These are phyloP conservation scores for Colletotrichum plurivorum DNA, from an alignment of 2,329 filamentous ascomycete genomes.

Conservation along the genomic window DNA sequence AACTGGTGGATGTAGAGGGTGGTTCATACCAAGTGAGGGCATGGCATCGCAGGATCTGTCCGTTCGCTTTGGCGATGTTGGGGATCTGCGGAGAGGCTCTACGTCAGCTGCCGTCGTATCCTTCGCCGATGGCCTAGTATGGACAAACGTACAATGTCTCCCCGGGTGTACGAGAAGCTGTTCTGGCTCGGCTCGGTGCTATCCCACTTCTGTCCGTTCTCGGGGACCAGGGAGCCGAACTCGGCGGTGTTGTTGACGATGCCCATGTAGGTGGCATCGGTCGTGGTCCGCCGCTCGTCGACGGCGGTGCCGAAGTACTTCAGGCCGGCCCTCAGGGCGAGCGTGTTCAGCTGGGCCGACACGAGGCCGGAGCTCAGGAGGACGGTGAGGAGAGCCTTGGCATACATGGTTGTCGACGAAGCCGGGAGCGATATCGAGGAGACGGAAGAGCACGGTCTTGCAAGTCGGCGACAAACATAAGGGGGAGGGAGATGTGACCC, in stretches of 20 bases:
- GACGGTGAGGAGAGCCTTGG: slow-evolving; percentile 36
- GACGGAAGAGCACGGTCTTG: too few relatives aligned
- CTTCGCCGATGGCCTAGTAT: not conserved
- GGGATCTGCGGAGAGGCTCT: slow-evolving; percentile 49
- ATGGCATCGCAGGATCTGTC: slow-evolving; percentile 73
- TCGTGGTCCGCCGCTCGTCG: slow-evolving; percentile 55
- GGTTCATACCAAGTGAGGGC: slow-evolving; percentile 64
- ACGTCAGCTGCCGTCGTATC: not conserved
- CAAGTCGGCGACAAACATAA: not conserved
- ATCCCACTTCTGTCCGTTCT: slow-evolving; percentile 71
- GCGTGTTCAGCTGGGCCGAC: slow-evolving; percentile 58
- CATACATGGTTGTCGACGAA: slow-evolving; percentile 30
- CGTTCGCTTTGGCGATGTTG: slow-evolving; percentile 61
- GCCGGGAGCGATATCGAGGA: not conserved
- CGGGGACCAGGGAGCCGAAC: slow-evolving; percentile 74
- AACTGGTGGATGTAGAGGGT: slow-evolving; percentile 22
- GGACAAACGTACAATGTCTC: slow-evolving; percentile 32
- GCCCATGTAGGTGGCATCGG: slow-evolving; percentile 64
- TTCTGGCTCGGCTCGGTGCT: slow-evolving; percentile 26
- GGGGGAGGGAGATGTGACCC: not conserved
- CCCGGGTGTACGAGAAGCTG: slow-evolving; percentile 30
- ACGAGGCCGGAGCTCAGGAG: slow-evolving; percentile 35
- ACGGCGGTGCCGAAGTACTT: slow-evolving; percentile 75
- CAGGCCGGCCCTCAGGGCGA: slow-evolving; percentile 66
- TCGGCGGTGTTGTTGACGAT: slow-evolving; percentile 68